These are phyloP conservation scores for Tarenaya hassleriana DNA, from an alignment of 345 rosid genomes.

Conservation along the genomic window DNA sequence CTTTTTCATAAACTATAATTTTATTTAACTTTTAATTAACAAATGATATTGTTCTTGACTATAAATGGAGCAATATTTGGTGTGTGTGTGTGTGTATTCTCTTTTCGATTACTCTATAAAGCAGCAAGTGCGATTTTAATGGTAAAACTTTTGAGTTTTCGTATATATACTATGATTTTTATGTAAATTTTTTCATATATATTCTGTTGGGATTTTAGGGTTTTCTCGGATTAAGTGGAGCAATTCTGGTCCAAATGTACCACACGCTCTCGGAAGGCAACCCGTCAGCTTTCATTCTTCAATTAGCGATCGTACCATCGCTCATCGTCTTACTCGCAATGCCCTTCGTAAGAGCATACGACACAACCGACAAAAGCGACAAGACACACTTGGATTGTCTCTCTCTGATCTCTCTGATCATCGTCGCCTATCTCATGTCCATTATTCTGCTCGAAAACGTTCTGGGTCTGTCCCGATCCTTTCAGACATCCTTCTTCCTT, in stretches of 20 bases:
- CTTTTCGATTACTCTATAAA: too few species aligned
- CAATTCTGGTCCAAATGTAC: slow-evolving; percentile 63
- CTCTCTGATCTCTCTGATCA: slow-evolving; percentile 50
- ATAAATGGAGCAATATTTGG: too few species aligned
- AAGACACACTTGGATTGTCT: slow-evolving; percentile 68
- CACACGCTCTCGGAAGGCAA: slow-evolving; percentile 49
- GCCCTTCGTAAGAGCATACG: slow-evolving; percentile 55
- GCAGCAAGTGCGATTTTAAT: too few species aligned
- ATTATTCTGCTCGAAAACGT: slow-evolving; percentile 50
- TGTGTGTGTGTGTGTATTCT: too few species aligned
- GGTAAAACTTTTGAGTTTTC: neutral
- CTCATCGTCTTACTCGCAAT: slow-evolving; percentile 53
- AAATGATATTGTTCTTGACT: too few species aligned
- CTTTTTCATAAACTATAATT: too few species aligned
- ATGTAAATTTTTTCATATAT: too few species aligned
- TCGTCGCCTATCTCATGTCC: slow-evolving; percentile 75
- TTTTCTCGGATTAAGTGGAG: slow-evolving; percentile 87
- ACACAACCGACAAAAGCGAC: slow-evolving; percentile 38
- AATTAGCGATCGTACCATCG: slow-evolving; percentile 60
- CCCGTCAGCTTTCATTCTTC: slow-evolving; percentile 55
- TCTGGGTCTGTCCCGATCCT: slow-evolving; percentile 38
- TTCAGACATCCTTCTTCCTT: slow-evolving; percentile 38
- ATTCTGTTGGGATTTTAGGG: too few species aligned
- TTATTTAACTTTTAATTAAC: too few species aligned
- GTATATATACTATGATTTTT: neutral